Evolutionary conservation across 306 rosid species (phyloP), one percentile per base, ranked within the genome.

Genomic region (Inga laurina): DNA sequence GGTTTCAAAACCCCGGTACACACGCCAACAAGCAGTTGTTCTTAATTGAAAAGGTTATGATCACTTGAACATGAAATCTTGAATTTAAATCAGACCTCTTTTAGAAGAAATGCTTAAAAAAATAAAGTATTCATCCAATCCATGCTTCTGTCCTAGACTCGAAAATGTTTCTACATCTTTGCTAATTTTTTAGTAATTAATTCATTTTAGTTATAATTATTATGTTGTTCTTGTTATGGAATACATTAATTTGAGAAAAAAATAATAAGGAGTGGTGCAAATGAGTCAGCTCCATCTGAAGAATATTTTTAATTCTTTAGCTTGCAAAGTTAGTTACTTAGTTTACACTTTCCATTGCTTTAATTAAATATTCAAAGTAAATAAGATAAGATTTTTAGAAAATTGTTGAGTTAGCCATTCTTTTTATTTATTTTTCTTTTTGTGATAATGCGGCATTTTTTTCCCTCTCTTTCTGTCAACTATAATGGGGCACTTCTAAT

Each of bases 351-450:
- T 24, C 13, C 5, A 7, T 72, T n/a, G 14, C 5, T n/a, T 10
- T 48, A 44, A 71, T 71, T 44, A 46, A 72, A 72, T 44, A 72
- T 45, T 45, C 57, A 14, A 44, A 22, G 56, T 14, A 44, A 39
- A 72, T 72, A 24, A 24, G 76, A 72, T 71, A 44, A 71, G 35
- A 71, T 22, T 22, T 71, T 44, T 71, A 71, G 75, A 71, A 71
- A 43, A 71, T 43, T 71, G 75, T 44, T 10, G 75, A 10, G 35
- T 0, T 4, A n/a, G 34, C 74, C 45, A 39, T 19, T 68, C 27
- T 39, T 37, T 68, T 43, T 70, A 52, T 41, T 52, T 70, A 19
- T 70, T 41, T 41, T 70, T 39, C 2, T 22, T 62, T 62, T 0
- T 1, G 13, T 24, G 34, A 59, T 62, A 62, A 12, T 62, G 18